phyloP scores from a whole-genome alignment of 768 basidiomycete genomes.

The Tubosaeta sp. region DNA sequence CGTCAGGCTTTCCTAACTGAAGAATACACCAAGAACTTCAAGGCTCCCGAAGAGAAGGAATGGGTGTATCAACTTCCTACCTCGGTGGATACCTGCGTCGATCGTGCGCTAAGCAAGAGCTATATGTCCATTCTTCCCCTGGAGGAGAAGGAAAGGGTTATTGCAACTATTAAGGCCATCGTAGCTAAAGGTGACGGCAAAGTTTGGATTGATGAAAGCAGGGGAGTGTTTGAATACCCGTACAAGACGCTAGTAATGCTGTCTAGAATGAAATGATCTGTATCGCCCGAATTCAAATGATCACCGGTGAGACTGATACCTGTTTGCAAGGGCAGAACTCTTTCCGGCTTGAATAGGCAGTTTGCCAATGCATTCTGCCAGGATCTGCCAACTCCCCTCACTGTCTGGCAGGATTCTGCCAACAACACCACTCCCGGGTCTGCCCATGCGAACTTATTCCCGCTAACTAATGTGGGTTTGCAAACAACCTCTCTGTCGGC shows the following conservation, averaged over 20 bases:
- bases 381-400: too few relatives aligned
- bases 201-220: conserved; percentile 69
- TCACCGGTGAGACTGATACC: too few relatives aligned
- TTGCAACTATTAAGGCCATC: conserved; percentile 48
- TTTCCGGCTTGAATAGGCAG: too few relatives aligned
- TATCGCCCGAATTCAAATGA: too few relatives aligned
- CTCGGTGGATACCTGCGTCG: conserved; percentile 52
- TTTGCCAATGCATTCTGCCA: not conserved
- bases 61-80: conserved; percentile 52
- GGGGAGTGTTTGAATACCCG: conserved; percentile 76
- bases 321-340: too few relatives aligned
- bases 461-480: too few relatives aligned
- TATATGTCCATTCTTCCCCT: conserved; percentile 67
- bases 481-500: too few relatives aligned
- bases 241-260: conserved; percentile 67
- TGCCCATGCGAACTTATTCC: too few relatives aligned
- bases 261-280: conserved; percentile 37
- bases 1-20: conserved; percentile 59
- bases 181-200: conserved; percentile 56
- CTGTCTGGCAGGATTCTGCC: too few relatives aligned
- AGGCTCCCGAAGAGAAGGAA: conserved; percentile 50
- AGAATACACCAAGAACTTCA: conserved; percentile 58
- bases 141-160: conserved; percentile 53
- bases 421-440: too few relatives aligned
- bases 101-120: conserved; percentile 79